Percentiles rank a stretch among this genome's conserved stretches.
phyloP scores from a whole-genome alignment of 2,329 filamentous ascomycete species.

The Pyrenophora seminiperda region DNA sequence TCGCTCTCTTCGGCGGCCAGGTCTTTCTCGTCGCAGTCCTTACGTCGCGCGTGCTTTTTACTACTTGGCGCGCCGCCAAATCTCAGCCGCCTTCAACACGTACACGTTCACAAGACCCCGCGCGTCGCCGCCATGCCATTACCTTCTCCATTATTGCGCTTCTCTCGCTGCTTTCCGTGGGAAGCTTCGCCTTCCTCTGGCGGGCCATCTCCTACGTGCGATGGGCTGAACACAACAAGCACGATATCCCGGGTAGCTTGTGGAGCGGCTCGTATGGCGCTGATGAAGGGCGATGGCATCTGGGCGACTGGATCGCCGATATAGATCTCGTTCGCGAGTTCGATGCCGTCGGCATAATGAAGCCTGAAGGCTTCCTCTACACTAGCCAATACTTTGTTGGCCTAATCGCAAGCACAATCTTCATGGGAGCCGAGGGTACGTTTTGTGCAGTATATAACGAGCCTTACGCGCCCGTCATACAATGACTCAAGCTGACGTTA shows the following conservation, averaged over 20 bases:
- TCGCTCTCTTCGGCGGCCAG: conserved; percentile 41
- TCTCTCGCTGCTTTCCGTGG: conserved; percentile 53
- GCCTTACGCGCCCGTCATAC: not conserved
- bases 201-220: conserved; percentile 56
- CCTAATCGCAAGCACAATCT: conserved; percentile 60
- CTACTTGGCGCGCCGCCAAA: conserved; percentile 38
- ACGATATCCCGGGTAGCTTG: conserved; percentile 50
- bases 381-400: conserved; percentile 64
- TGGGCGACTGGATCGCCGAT: conserved; percentile 61
- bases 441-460: not conserved
- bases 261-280: conserved; percentile 50
- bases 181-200: conserved; percentile 53
- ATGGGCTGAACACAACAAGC: conserved; percentile 54
- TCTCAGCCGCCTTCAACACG: conserved; percentile 40
- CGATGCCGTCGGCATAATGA: conserved; percentile 61
- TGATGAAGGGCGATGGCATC: conserved; percentile 42
- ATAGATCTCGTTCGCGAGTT: conserved; percentile 59
- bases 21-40: conserved; percentile 39
- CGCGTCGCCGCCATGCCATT: conserved; percentile 39
- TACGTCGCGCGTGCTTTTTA: conserved; percentile 36
- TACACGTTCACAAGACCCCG: conserved; percentile 40
- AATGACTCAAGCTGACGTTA: conserved; percentile 2
- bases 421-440: conserved; percentile 63
- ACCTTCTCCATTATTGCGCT: conserved; percentile 54
- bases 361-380: conserved; percentile 65